phyloP scores from a whole-genome alignment of 2,329 filamentous ascomycete species.

The Neofusicoccum umdonicola region DNA sequence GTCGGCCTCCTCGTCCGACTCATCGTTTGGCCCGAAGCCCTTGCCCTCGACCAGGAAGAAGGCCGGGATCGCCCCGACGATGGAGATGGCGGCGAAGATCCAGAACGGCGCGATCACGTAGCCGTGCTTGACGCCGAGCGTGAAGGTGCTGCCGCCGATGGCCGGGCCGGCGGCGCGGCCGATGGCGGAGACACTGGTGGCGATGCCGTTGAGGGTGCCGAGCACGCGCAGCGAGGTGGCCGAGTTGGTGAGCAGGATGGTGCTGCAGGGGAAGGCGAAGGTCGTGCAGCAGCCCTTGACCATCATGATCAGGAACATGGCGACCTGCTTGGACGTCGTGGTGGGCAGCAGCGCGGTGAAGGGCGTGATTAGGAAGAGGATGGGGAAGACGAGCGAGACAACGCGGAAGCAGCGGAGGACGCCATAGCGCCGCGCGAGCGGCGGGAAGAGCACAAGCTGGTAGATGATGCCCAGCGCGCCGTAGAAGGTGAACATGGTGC shows the following conservation, averaged over 20 bases:
- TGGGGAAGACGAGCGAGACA: conserved; percentile 66
- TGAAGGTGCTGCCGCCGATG: conserved; percentile 69
- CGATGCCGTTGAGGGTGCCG: conserved; percentile 87
- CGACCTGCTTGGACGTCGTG: conserved; percentile 53
- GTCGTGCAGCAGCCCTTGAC: conserved; percentile 74
- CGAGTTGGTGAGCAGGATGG: conserved; percentile 87
- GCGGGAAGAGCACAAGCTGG: conserved; percentile 84
- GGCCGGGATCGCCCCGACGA: conserved; percentile 67
- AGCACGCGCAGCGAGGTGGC: conserved; percentile 72
- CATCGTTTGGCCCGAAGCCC: conserved; percentile 54
- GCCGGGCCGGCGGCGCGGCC: conserved; percentile 79
- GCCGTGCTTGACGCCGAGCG: conserved; percentile 69
- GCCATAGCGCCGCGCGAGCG: conserved; percentile 69
- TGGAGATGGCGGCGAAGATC: conserved; percentile 64
- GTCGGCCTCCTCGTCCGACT: conserved; percentile 33
- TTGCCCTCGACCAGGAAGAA: conserved; percentile 74
- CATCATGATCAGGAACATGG: conserved; percentile 66
- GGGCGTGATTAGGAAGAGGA: conserved; percentile 78
- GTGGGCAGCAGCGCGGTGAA: conserved; percentile 67
- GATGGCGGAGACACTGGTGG: conserved; percentile 76
- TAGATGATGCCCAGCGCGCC: conserved; percentile 75
- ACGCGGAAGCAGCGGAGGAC: conserved; percentile 69
- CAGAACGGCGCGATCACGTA: conserved; percentile 82
- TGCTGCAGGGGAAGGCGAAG: conserved; percentile 84
- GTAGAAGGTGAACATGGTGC: conserved; percentile 80